Evolutionary conservation across 2,329 filamentous ascomycete species (phyloP).

Genomic region (Coleophoma cylindrospora): DNA sequence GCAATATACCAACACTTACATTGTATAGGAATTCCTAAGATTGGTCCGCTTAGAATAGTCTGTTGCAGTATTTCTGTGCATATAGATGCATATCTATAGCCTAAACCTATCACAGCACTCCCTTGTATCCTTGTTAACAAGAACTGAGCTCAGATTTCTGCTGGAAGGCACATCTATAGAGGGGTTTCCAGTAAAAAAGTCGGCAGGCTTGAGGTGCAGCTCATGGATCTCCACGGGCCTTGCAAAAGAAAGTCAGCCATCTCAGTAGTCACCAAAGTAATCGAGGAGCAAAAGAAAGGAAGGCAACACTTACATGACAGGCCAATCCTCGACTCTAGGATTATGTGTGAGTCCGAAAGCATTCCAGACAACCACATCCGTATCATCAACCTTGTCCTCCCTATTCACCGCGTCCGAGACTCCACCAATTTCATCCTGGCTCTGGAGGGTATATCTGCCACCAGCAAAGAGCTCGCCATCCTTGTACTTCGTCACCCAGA

Average conservation of each 20-base stretch:
- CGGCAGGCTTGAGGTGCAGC: constrained; percentile 57
- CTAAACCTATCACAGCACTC: neutral
- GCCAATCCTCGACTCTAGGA: constrained; percentile 84
- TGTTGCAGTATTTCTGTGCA: no score
- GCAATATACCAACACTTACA: no score
- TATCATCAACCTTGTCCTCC: constrained; percentile 82
- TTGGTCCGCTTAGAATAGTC: no score
- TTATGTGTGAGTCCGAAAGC: constrained; percentile 89
- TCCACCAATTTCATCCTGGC: constrained; percentile 18
- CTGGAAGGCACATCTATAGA: constrained; percentile 61
- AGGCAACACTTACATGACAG: constrained; percentile 59
- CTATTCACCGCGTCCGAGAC: constrained; percentile 69
- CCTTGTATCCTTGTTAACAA: neutral
- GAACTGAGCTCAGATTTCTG: constrained; percentile 32
- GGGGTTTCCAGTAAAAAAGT: constrained; percentile 53
- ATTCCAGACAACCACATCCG: constrained; percentile 86
- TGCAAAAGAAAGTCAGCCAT: neutral
- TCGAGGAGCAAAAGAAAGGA: no score
- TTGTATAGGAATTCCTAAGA: no score
- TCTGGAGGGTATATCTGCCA: constrained; percentile 27
- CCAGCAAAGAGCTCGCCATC: constrained; percentile 28
- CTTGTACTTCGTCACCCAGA: constrained; percentile 85
- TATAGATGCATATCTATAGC: no score
- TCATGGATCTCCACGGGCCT: constrained; percentile 74
- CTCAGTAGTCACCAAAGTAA: no score